phyloP scores from a whole-genome alignment of 106 monocot species.

The Acorus gramineus region DNA sequence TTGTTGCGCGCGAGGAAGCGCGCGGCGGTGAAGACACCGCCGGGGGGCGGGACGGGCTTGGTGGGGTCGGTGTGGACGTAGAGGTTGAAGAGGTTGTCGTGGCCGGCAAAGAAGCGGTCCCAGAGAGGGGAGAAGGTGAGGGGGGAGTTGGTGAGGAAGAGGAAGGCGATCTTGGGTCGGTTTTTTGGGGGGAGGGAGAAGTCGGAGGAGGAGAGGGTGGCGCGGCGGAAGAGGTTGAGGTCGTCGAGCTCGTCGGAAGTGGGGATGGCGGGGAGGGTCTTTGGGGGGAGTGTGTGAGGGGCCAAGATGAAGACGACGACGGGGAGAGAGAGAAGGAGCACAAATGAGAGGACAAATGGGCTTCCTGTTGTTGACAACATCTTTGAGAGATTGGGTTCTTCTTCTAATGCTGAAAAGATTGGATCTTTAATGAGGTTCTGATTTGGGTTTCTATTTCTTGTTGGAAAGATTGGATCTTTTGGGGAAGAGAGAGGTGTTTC shows the following conservation, averaged over 20 bases:
- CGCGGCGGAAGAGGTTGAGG: slow-evolving; percentile 75
- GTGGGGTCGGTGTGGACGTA: slow-evolving; percentile 44
- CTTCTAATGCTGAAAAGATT: background rate
- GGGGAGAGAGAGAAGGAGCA: slow-evolving; percentile 10
- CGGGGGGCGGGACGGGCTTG: background rate
- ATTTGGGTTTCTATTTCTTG: too few species aligned
- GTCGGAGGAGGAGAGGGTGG: slow-evolving; percentile 38
- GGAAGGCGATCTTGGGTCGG: slow-evolving; percentile 64
- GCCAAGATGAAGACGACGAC: slow-evolving; percentile 8
- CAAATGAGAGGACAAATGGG: slow-evolving; percentile 33
- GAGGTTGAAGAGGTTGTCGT: slow-evolving; percentile 40
- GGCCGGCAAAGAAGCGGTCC: slow-evolving; percentile 57
- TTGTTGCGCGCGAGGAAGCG: background rate
- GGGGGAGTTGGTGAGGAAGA: slow-evolving; percentile 75
- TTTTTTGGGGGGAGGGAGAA: background rate
- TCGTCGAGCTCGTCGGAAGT: slow-evolving; percentile 55
- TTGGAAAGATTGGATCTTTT: too few species aligned
- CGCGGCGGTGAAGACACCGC: slow-evolving; percentile 12
- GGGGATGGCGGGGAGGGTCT: slow-evolving; percentile 20
- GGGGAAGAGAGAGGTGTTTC: too few species aligned
- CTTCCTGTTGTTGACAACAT: slow-evolving; percentile 15
- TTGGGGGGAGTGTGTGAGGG: slow-evolving; percentile 5
- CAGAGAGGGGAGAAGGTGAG: slow-evolving; percentile 66
- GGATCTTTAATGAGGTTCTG: too few species aligned
- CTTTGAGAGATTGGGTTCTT: background rate